Conservation (phyloP, 2,329 filamentous ascomycete genomes). For the Meredithiella fracta region DNA sequence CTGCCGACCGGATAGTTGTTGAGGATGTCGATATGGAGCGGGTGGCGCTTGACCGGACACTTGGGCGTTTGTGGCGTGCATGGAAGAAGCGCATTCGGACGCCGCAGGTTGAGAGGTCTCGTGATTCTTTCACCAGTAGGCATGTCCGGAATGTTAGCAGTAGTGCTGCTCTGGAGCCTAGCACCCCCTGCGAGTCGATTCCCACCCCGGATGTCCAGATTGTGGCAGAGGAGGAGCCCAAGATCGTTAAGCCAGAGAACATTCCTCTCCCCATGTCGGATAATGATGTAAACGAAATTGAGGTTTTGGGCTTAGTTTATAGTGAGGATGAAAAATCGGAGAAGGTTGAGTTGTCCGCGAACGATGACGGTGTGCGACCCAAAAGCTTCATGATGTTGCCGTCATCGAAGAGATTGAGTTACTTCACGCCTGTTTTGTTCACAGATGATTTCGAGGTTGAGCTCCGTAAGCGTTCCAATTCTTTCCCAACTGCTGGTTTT, state of each 20-base stretch:
- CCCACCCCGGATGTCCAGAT: slow-evolving; percentile 21
- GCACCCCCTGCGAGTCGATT: slow-evolving; percentile 4
- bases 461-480: slow-evolving; percentile 30
- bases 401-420: slow-evolving; percentile 13
- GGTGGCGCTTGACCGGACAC: slow-evolving; percentile 70
- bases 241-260: slow-evolving; percentile 21
- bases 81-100: slow-evolving; percentile 78
- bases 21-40: slow-evolving; percentile 88
- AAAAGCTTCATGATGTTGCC: slow-evolving; percentile 30
- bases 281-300: slow-evolving; percentile 63
- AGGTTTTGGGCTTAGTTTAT: slow-evolving; percentile 54
- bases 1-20: slow-evolving; percentile 56
- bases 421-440: slow-evolving; percentile 13
- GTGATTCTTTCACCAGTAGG: slow-evolving; percentile 25
- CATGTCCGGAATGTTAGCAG: slow-evolving; percentile 21
- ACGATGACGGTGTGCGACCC: slow-evolving; percentile 23
- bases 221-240: slow-evolving; percentile 22
- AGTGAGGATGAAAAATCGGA: slow-evolving; percentile 44
- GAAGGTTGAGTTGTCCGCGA: slow-evolving; percentile 22
- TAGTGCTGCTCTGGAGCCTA: slow-evolving; percentile 7
- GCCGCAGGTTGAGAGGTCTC: slow-evolving; percentile 30
- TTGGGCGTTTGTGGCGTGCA: slow-evolving; percentile 81
- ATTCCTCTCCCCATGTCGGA: slow-evolving; percentile 53
- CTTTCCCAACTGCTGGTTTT: slow-evolving; percentile 21
- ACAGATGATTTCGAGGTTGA: slow-evolving; percentile 17